These are phyloP conservation scores for Torulaspora quercuum DNA, from an alignment of 805 yeast genomes.

Conservation along the genomic window DNA sequence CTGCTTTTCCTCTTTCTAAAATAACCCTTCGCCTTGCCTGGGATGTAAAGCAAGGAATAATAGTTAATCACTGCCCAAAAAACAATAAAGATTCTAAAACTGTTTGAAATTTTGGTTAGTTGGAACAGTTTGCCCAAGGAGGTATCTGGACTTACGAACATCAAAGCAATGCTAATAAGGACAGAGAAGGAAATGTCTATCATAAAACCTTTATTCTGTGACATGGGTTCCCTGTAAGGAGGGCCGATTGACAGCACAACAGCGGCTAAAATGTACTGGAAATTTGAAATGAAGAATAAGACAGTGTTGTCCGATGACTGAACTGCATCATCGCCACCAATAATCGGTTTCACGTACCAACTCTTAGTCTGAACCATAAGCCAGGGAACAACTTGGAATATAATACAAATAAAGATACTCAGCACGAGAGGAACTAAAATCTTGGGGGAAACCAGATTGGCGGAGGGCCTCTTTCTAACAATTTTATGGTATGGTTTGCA, in stretches of 20 bases:
- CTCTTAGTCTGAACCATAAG: constrained; percentile 47
- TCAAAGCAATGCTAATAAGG: constrained; percentile 49
- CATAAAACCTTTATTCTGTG: constrained; percentile 67
- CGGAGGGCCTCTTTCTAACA: constrained; percentile 79
- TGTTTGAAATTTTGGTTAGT: constrained; percentile 54
- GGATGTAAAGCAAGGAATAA: constrained; percentile 35
- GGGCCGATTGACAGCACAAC: constrained; percentile 85
- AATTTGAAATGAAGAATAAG: constrained; percentile 73
- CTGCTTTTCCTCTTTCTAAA: constrained; percentile 40
- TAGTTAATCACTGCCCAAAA: constrained; percentile 49
- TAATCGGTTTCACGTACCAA: constrained; percentile 80
- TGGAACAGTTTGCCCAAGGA: constrained; percentile 69
- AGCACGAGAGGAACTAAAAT: constrained; percentile 79
- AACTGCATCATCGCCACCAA: constrained; percentile 79
- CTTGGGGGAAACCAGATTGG: constrained; percentile 86
- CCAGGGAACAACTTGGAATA: constrained; percentile 74
- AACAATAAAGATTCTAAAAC: constrained; percentile 52
- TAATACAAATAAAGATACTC: constrained; percentile 59
- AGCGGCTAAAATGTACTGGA: constrained; percentile 85
- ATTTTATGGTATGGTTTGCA: constrained; percentile 66
- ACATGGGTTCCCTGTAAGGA: constrained; percentile 81
- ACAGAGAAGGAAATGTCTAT: constrained; percentile 52
- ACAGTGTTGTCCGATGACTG: constrained; percentile 87
- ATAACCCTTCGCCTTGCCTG: constrained; percentile 33
- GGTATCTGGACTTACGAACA: constrained; percentile 51